Percentiles rank a stretch among this genome's conserved stretches.
phyloP scores from a whole-genome alignment of 1,284 basidiomycete genomes.

The Malassezia globosa region DNA sequence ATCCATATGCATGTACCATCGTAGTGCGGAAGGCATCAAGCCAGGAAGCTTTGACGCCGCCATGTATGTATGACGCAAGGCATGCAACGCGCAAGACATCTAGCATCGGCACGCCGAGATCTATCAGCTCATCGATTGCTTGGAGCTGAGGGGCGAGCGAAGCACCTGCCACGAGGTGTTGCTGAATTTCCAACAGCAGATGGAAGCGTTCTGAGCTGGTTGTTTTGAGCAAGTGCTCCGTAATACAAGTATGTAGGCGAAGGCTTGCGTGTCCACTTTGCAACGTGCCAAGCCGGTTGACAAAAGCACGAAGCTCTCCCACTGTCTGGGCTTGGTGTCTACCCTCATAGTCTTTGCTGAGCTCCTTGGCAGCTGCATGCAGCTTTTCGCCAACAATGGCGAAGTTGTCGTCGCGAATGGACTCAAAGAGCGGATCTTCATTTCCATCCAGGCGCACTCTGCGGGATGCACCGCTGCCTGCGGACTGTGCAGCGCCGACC shows the following conservation, averaged over 20 bases:
- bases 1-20: constrained; percentile 88
- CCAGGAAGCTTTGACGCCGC: constrained; percentile 74
- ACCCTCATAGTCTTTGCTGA: constrained; percentile 83
- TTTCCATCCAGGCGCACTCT: constrained; percentile 67
- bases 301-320: constrained; percentile 83
- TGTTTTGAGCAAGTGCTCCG: constrained; percentile 74
- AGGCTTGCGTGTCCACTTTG: constrained; percentile 82
- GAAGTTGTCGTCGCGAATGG: constrained; percentile 85
- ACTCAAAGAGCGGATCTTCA: constrained; percentile 70
- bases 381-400: constrained; percentile 76
- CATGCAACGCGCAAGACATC: constrained; percentile 62
- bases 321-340: constrained; percentile 77
- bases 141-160: constrained; percentile 27
- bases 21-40: constrained; percentile 83
- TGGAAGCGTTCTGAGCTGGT: constrained; percentile 74
- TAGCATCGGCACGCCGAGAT: constrained; percentile 24
- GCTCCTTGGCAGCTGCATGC: constrained; percentile 65
- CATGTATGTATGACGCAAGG: constrained; percentile 67
- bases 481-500: constrained; percentile 36
- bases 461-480: constrained; percentile 26
- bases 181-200: constrained; percentile 84
- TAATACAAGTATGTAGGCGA: constrained; percentile 77
- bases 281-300: constrained; percentile 79
- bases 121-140: constrained; percentile 38
- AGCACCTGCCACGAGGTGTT: constrained; percentile 68